Evolutionary conservation across 306 rosid genomes (phyloP).

Genomic region (Ochetophila trinervis): DNA sequence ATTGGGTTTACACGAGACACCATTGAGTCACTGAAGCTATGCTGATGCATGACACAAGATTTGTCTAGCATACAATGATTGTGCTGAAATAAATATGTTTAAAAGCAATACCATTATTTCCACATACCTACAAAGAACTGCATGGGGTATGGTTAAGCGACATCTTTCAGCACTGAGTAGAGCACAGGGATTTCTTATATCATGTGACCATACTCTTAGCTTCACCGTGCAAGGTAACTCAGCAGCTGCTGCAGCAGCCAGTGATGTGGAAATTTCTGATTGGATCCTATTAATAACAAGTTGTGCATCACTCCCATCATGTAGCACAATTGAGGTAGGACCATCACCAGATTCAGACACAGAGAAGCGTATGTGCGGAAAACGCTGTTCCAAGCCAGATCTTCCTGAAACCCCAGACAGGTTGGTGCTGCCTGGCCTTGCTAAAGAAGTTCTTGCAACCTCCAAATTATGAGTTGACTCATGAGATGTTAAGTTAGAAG

Average conservation of each 20-base stretch:
- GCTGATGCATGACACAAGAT: slow-evolving; percentile 17
- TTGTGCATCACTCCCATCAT: slow-evolving; percentile 62
- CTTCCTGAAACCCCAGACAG: slow-evolving; percentile 59
- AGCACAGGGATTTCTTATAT: slow-evolving; percentile 67
- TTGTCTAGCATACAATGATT: not conserved
- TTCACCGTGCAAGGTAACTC: slow-evolving; percentile 98
- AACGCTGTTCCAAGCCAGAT: slow-evolving; percentile 51
- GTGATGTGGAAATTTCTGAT: slow-evolving; percentile 73
- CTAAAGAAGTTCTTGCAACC: slow-evolving; percentile 36
- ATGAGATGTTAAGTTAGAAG: slow-evolving; percentile 22
- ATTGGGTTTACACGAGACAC: slow-evolving; percentile 5
- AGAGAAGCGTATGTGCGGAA: slow-evolving; percentile 46
- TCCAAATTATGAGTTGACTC: slow-evolving; percentile 34
- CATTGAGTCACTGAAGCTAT: slow-evolving; percentile 6
- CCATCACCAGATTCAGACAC: slow-evolving; percentile 48
- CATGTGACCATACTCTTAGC: slow-evolving; percentile 84
- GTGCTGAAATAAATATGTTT: not conserved
- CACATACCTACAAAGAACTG: slow-evolving; percentile 87
- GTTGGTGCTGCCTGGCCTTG: slow-evolving; percentile 44
- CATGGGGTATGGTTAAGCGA: slow-evolving; percentile 72
- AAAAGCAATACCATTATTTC: not conserved
- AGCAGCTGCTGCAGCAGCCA: slow-evolving; percentile 76
- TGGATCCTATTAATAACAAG: slow-evolving; percentile 58
- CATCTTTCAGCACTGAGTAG: slow-evolving; percentile 60
- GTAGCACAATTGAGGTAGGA: slow-evolving; percentile 32